Percentiles rank a stretch among this genome's conserved stretches.
Conservation (phyloP, 805 yeast genomes). For the Saccharomycopsis lassenensis region DNA sequence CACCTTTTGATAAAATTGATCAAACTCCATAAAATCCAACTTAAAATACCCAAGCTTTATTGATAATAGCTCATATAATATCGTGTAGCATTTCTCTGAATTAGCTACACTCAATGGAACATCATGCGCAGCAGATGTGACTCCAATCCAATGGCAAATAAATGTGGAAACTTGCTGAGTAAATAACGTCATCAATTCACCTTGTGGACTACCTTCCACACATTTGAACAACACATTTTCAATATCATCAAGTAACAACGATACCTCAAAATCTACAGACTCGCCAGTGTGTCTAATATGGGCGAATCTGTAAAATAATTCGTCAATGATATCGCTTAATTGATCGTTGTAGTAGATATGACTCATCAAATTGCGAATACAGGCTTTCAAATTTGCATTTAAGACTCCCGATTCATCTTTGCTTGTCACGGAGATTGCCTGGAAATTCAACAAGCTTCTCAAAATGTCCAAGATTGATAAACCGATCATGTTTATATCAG, state of each 20-base stretch:
- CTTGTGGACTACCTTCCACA: background rate
- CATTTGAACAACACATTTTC: background rate
- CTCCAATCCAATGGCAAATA: background rate
- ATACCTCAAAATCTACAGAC: background rate
- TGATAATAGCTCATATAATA: too few species aligned
- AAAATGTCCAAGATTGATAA: constrained; percentile 73
- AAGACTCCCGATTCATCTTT: constrained; percentile 22
- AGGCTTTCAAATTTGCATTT: constrained; percentile 36
- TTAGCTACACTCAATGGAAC: too few species aligned
- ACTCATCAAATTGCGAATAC: constrained; percentile 59
- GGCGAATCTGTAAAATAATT: constrained; percentile 37
- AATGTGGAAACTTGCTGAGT: background rate
- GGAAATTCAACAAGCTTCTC: constrained; percentile 44
- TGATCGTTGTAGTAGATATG: constrained; percentile 85
- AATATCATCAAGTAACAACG: background rate
- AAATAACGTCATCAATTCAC: constrained; percentile 7
- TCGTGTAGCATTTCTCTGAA: too few species aligned
- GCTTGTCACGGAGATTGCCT: constrained; percentile 20
- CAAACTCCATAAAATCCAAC: too few species aligned
- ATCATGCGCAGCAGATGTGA: too few species aligned
- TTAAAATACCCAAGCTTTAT: too few species aligned
- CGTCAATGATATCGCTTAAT: constrained; percentile 68
- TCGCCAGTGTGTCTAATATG: constrained; percentile 9
- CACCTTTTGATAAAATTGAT: too few species aligned
- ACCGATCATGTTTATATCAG: constrained; percentile 79